phyloP scores from a whole-genome alignment of 1,284 basidiomycete genomes.

The Trichosporon ovoides region DNA sequence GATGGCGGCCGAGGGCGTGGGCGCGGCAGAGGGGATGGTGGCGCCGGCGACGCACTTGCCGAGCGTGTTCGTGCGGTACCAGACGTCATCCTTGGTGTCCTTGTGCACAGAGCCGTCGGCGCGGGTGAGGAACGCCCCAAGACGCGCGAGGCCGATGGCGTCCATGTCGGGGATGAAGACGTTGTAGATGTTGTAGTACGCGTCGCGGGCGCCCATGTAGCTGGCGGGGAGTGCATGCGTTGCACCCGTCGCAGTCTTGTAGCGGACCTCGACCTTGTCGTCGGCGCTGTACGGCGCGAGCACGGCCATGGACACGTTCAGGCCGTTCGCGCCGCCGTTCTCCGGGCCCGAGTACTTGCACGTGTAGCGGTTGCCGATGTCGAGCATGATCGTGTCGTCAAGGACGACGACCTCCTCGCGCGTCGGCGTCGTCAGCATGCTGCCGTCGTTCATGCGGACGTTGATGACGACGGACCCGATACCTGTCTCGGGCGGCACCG shows the following conservation, averaged over 20 bases:
- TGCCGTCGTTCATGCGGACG: constrained; percentile 11
- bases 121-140: constrained; percentile 10
- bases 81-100: constrained; percentile 11
- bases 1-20: constrained; percentile 4
- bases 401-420: constrained; percentile 4
- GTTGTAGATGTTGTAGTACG: constrained; percentile 9
- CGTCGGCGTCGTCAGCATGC: no score
- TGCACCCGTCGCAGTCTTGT: neutral
- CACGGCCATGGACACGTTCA: constrained; percentile 17
- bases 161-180: constrained; percentile 9
- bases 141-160: constrained; percentile 1
- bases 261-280: constrained; percentile 15
- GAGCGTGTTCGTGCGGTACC: constrained; percentile 6
- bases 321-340: neutral
- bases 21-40: constrained; percentile 6
- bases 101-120: constrained; percentile 6
- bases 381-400: constrained; percentile 14
- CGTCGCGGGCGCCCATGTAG: constrained; percentile 10
- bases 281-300: constrained; percentile 9
- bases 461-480: constrained; percentile 2
- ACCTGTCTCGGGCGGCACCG: neutral
- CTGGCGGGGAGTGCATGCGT: constrained; percentile 1
- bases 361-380: constrained; percentile 11
- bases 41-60: constrained; percentile 13
- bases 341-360: constrained; percentile 10